phyloP scores from a whole-genome alignment of 2,329 filamentous ascomycete genomes.

The Aspergillus alliaceus region DNA sequence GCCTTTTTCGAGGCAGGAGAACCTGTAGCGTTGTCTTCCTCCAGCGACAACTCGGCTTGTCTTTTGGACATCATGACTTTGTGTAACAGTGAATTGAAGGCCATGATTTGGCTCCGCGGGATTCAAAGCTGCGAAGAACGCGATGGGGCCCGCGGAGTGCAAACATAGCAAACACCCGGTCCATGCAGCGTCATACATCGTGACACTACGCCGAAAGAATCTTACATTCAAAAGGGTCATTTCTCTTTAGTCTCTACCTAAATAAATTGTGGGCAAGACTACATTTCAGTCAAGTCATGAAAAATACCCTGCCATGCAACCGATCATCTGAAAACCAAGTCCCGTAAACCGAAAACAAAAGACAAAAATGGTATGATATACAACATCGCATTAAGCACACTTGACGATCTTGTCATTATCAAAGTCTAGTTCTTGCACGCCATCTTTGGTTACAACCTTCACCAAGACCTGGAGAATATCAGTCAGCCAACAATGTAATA shows the following conservation, averaged over 20 bases:
- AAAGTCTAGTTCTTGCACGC: conserved; percentile 80
- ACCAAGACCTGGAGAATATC: conserved; percentile 55
- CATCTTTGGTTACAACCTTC: conserved; percentile 94
- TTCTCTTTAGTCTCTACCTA: conserved; percentile 18
- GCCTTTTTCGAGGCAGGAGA: conserved; percentile 49
- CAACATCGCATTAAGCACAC: conserved; percentile 44
- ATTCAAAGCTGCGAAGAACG: conserved; percentile 20
- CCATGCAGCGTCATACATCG: conserved; percentile 9
- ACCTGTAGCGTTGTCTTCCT: conserved; percentile 30
- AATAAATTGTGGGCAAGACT: conserved; percentile 10
- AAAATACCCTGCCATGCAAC: conserved; percentile 23
- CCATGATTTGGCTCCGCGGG: conserved; percentile 15
- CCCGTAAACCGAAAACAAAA: conserved; percentile 30
- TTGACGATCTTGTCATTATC: conserved; percentile 69
- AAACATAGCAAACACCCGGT: conserved; percentile 30
- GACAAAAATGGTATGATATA: conserved; percentile 32
- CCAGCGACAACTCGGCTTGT: conserved; percentile 45
- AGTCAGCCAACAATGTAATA: conserved; percentile 11
- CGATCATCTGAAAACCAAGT: conserved; percentile 22
- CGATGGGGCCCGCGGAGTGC: conserved; percentile 20
- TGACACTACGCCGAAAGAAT: not conserved
- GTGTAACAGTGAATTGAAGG: conserved; percentile 5
- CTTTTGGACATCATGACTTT: conserved; percentile 47
- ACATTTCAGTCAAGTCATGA: conserved; percentile 17
- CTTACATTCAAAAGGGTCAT: conserved; percentile 9